Evolutionary conservation across 768 basidiomycete genomes (phyloP).

Genomic region (Leccinum obscurum): DNA sequence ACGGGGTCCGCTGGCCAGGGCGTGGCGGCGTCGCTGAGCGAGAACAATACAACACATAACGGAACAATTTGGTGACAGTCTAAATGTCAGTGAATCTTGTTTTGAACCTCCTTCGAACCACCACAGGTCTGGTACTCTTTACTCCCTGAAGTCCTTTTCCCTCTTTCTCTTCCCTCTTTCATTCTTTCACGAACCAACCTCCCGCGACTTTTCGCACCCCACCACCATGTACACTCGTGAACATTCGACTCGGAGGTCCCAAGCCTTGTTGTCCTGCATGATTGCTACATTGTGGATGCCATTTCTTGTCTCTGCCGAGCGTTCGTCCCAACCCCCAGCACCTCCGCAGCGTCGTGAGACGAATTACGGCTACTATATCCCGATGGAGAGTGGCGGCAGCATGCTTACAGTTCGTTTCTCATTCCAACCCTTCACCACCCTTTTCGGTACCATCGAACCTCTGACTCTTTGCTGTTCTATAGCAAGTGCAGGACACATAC

Average conservation of each 20-base stretch:
- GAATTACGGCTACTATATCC: slow-evolving; percentile 57
- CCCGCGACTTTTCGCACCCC: neutral
- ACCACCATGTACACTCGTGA: slow-evolving; percentile 2
- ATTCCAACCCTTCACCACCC: neutral
- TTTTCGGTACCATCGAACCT: neutral
- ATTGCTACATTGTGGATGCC: slow-evolving; percentile 10
- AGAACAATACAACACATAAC: neutral
- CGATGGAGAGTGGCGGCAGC: slow-evolving; percentile 55
- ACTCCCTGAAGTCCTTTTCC: neutral
- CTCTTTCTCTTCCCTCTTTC: neutral
- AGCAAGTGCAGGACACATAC: slow-evolving; percentile 58
- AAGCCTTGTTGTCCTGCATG: slow-evolving; percentile 8
- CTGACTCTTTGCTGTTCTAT: slow-evolving; percentile 1
- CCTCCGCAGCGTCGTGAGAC: slow-evolving; percentile 24
- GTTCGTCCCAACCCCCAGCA: neutral
- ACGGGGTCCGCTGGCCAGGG: neutral
- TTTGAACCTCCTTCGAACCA: slow-evolving; percentile 1
- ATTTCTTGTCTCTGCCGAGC: slow-evolving; percentile 12
- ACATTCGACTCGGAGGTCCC: neutral
- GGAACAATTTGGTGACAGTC: neutral
- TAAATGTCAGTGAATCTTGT: neutral
- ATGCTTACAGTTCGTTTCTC: slow-evolving; percentile 63
- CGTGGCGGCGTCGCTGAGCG: neutral
- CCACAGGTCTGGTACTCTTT: slow-evolving; percentile 9
- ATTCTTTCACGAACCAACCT: neutral